Evolutionary conservation across 805 yeast genomes (phyloP).

Genomic region (Cyberlindnera subsufficiens): DNA sequence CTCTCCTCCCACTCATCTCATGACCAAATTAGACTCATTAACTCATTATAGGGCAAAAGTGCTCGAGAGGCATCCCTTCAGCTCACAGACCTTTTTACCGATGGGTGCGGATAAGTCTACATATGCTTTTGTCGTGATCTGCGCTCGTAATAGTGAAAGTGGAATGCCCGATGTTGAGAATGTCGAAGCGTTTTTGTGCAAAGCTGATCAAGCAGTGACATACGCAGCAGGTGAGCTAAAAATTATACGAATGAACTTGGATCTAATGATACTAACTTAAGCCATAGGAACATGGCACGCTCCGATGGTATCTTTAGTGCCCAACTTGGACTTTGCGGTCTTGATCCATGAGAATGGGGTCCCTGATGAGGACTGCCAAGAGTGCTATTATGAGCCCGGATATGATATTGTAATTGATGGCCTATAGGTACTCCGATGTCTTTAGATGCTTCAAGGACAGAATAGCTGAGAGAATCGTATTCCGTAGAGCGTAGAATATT

Average conservation of each 20-base stretch:
- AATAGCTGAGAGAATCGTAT: too few relatives aligned
- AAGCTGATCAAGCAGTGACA: constrained; percentile 84
- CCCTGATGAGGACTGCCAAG: constrained; percentile 76
- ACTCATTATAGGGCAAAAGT: constrained; percentile 39
- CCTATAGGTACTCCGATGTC: neutral
- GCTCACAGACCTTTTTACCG: constrained; percentile 89
- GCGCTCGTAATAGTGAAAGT: constrained; percentile 46
- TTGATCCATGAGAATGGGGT: constrained; percentile 80
- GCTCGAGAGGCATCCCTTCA: constrained; percentile 82
- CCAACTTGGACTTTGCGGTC: constrained; percentile 77
- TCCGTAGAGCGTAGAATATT: too few relatives aligned
- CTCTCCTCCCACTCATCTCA: constrained; percentile 62
- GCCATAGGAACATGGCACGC: constrained; percentile 80
- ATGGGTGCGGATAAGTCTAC: constrained; percentile 58
- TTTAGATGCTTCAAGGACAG: too few relatives aligned
- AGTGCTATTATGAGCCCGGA: constrained; percentile 64
- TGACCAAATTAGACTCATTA: constrained; percentile 6
- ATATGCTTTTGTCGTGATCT: constrained; percentile 71
- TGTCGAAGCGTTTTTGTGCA: constrained; percentile 64
- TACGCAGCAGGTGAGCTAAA: constrained; percentile 50
- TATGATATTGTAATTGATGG: constrained; percentile 25
- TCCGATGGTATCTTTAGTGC: constrained; percentile 84
- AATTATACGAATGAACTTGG: too few relatives aligned
- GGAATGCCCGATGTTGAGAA: constrained; percentile 58
- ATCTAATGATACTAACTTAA: constrained; percentile 1